phyloP scores from a whole-genome alignment of 2,329 filamentous ascomycete species.

The Bipolaris zeicola region DNA sequence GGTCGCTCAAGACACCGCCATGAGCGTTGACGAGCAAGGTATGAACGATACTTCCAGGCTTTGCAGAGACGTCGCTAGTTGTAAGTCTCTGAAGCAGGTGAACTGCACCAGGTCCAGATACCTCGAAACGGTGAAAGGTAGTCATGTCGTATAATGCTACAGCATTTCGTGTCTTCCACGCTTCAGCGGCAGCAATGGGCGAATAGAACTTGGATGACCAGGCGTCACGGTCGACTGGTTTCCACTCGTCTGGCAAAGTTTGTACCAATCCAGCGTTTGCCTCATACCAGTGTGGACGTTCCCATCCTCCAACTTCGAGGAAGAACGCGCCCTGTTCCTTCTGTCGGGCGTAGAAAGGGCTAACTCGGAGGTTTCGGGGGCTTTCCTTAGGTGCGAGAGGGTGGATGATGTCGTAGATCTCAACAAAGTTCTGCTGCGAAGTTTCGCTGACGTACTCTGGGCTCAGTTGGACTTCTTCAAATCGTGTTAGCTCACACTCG shows the following conservation, averaged over 20 bases:
- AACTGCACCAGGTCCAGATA: constrained; percentile 63
- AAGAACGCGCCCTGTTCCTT: constrained; percentile 63
- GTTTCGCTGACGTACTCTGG: constrained; percentile 64
- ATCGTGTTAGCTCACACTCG: constrained; percentile 65
- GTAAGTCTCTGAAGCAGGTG: constrained; percentile 61
- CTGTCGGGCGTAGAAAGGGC: constrained; percentile 63
- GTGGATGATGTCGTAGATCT: constrained; percentile 69
- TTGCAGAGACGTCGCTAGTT: constrained; percentile 56
- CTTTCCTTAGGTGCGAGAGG: constrained; percentile 63
- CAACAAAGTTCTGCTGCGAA: constrained; percentile 65
- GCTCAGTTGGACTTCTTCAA: constrained; percentile 65
- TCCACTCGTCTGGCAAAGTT: constrained; percentile 60
- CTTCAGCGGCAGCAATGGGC: constrained; percentile 64
- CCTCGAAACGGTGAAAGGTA: constrained; percentile 62
- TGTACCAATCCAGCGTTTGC: constrained; percentile 59
- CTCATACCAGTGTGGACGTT: constrained; percentile 68
- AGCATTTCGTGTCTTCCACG: constrained; percentile 68
- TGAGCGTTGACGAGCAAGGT: constrained; percentile 61
- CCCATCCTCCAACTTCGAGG: constrained; percentile 65
- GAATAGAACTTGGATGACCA: constrained; percentile 66
- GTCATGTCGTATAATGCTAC: constrained; percentile 69
- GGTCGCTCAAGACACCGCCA: constrained; percentile 62
- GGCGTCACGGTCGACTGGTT: constrained; percentile 60
- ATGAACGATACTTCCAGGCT: constrained; percentile 60
- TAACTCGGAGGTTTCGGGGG: constrained; percentile 63